Percentiles rank a stretch among this genome's conserved stretches.
These are phyloP conservation scores for Hypericum perforatum DNA, from an alignment of 345 rosid genomes.

Conservation along the genomic window DNA sequence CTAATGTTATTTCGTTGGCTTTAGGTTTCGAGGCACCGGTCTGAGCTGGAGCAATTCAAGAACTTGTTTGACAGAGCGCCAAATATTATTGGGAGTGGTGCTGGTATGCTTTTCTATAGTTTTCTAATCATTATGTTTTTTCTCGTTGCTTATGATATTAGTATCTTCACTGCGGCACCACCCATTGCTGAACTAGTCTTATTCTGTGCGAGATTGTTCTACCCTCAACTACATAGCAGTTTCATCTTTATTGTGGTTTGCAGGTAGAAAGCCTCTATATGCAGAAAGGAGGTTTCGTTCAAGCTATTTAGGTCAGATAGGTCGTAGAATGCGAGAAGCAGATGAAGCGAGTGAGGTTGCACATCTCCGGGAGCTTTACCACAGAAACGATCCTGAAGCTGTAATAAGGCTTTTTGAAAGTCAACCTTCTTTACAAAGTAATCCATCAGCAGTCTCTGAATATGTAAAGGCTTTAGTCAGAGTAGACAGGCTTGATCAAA, in stretches of 20 bases:
- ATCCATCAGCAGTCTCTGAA: constrained; percentile 58
- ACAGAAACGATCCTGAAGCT: constrained; percentile 78
- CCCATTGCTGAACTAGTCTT: too few relatives aligned
- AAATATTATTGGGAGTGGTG: constrained; percentile 27
- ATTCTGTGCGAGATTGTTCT: too few relatives aligned
- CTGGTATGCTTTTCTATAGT: constrained; percentile 25
- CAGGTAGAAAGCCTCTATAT: constrained; percentile 26
- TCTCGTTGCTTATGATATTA: too few relatives aligned
- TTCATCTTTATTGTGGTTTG: neutral
- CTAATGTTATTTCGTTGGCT: neutral
- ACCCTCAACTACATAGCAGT: too few relatives aligned
- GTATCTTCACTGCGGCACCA: too few relatives aligned
- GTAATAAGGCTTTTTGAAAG: constrained; percentile 76
- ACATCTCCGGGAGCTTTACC: constrained; percentile 60
- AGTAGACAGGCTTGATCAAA: constrained; percentile 78
- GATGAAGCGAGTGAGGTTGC: constrained; percentile 65
- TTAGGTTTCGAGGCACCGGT: constrained; percentile 50
- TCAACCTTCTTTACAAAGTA: constrained; percentile 60
- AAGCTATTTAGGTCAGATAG: constrained; percentile 62
- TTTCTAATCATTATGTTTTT: neutral
- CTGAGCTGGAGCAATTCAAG: constrained; percentile 31
- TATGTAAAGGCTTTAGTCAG: constrained; percentile 83
- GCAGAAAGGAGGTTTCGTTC: constrained; percentile 44
- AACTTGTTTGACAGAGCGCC: constrained; percentile 33
- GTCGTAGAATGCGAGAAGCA: constrained; percentile 66